Base-by-base conservation (phyloP, 2,329 filamentous ascomycete genomes). In the Fusarium aywerte region DNA sequence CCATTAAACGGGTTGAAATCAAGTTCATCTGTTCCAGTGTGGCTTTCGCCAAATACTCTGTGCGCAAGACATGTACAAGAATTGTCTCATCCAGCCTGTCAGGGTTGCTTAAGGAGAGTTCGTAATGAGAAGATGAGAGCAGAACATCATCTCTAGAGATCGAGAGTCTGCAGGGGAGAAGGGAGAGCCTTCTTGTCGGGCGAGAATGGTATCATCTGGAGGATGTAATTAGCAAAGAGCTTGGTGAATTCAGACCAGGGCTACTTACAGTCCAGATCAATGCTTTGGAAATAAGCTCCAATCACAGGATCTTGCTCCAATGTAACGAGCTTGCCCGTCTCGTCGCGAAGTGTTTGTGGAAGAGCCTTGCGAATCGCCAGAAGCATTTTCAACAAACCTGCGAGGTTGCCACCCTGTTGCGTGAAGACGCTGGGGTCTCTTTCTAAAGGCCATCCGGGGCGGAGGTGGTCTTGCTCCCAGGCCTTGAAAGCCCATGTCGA, bases 401-500 rank as follows among this genome's bases (percentile, higher is more conserved):
- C 86, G 8, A 90, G 80, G 32, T 84, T 83, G 43, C 85, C 83
- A 16, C 87, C 87, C 67, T 90, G 87, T 55, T 84, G 81, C 1
- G 85, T 85, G 71, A 86, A 90, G 49, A 80, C 80, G 48, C 80
- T 78, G 0, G 88, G 88, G 9, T 84, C 83, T 35, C 80, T 76
- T 71, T 87, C 85, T 4, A 90, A 79, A 5, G 88, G 88, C 88
- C 88, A 90, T 40, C 83, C 82, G 1, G 82, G 82, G 3, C 85
- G 82, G 25, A 89, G 81, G 48, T 85, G 84, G 55, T 87, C 83
- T 73, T 89, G 85, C 69, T 89, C 87, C 87, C 87, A 90, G 3
- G 86, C 87, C 65, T 89, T 89, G 78, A 90, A 90, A 1, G 86
- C 85, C 88, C 88, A 90, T 0, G 87, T 90, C 0, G 87, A 87